Conservation (phyloP, 2,329 filamentous ascomycete species). For the Leptoxyphium fumago region DNA sequence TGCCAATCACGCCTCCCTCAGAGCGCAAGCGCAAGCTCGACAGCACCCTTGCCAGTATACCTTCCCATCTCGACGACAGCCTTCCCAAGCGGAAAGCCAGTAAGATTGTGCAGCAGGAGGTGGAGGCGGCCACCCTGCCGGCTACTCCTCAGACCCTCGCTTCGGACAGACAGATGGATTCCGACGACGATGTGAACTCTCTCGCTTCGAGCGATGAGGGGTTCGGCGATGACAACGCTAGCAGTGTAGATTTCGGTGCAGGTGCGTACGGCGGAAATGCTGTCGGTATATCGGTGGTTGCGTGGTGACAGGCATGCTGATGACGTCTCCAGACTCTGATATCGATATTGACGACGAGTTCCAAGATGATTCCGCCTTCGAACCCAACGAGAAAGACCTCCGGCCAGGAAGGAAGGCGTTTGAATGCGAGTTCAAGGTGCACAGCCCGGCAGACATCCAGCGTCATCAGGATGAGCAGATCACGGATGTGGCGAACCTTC, state of each 20-base stretch:
- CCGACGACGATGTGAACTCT: slow-evolving; percentile 87
- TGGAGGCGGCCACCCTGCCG: slow-evolving; percentile 23
- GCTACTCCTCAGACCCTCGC: slow-evolving; percentile 35
- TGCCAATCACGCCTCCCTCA: slow-evolving; percentile 11
- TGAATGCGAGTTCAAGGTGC: slow-evolving; percentile 73
- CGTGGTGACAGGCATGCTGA: slow-evolving; percentile 27
- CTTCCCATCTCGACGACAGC: slow-evolving; percentile 18
- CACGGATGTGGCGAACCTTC: slow-evolving; percentile 77
- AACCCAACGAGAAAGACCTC: slow-evolving; percentile 53
- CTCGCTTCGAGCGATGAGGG: slow-evolving; percentile 63
- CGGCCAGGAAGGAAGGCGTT: slow-evolving; percentile 62
- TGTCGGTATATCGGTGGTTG: slow-evolving; percentile 24
- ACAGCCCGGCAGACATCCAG: slow-evolving; percentile 67
- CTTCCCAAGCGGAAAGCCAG: slow-evolving; percentile 17
- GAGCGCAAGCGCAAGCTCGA: slow-evolving; percentile 23
- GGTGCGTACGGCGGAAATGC: slow-evolving; percentile 18
- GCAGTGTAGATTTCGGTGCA: slow-evolving; percentile 42
- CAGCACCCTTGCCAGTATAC: slow-evolving; percentile 5
- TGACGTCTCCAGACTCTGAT: slow-evolving; percentile 28
- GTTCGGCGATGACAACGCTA: slow-evolving; percentile 58
- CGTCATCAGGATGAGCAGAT: slow-evolving; percentile 74
- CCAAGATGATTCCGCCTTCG: slow-evolving; percentile 43
- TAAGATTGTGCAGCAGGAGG: slow-evolving; percentile 20
- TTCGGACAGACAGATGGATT: slow-evolving; percentile 58
- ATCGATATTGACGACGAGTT: slow-evolving; percentile 43